A percentile compares a stretch with the other conserved stretches of the same genome.
phyloP scores from a whole-genome alignment of 1,284 basidiomycete species.

The Moesziomyces globuligerus region DNA sequence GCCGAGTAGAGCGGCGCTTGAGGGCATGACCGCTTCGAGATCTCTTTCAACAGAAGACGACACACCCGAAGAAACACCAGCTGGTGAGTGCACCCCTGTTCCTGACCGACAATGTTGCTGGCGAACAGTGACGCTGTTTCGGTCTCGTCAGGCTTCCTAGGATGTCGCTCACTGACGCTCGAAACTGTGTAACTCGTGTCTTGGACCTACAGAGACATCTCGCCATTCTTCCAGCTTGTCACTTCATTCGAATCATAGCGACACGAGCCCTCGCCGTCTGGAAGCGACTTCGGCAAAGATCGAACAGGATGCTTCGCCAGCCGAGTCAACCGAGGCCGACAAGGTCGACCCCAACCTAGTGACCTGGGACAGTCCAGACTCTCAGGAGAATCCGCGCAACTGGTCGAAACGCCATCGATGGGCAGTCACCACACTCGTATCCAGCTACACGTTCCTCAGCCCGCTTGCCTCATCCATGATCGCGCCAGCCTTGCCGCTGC shows the following conservation, averaged over 20 bases:
- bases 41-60: neutral
- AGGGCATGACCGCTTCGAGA: too few species aligned
- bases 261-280: conserved; percentile 3
- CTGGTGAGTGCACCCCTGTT: conserved; percentile 5
- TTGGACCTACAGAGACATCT: conserved; percentile 8
- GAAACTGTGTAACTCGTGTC: neutral
- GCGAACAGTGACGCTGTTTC: too few species aligned
- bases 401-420: conserved; percentile 75
- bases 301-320: neutral
- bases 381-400: conserved; percentile 76
- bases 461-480: conserved; percentile 62
- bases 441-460: conserved; percentile 56
- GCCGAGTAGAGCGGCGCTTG: too few species aligned
- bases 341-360: conserved; percentile 66
- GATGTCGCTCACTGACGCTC: neutral
- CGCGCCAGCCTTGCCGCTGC: conserved; percentile 53
- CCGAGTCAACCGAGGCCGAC: conserved; percentile 14
- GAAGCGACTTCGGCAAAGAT: conserved; percentile 18
- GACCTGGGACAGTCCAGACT: conserved; percentile 75
- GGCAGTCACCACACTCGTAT: conserved; percentile 71
- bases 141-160: too few species aligned
- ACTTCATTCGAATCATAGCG: neutral
- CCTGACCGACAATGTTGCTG: too few species aligned
- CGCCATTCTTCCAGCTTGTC: conserved; percentile 13
- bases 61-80: conserved; percentile 6